These are phyloP conservation scores for Ophiostoma montium DNA, from an alignment of 2,329 filamentous ascomycete genomes.

Conservation along the genomic window DNA sequence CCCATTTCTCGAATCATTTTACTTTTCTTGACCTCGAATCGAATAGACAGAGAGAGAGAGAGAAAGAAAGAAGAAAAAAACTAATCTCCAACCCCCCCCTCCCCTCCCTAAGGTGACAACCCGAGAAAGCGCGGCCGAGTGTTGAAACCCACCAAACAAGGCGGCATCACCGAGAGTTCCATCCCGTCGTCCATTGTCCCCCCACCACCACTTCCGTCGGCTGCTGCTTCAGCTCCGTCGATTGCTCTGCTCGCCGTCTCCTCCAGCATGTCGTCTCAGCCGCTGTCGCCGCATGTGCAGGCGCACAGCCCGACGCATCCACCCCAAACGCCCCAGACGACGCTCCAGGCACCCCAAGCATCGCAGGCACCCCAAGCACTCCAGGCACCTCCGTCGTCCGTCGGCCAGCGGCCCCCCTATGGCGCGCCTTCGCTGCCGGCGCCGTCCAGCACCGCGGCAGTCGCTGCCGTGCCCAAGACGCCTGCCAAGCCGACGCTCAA, in stretches of 20 bases:
- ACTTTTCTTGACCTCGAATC: too few relatives aligned
- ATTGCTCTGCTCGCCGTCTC: not conserved
- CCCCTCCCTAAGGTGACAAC: constrained; percentile 20
- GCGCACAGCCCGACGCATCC: constrained; percentile 5
- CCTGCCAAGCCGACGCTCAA: constrained; percentile 78
- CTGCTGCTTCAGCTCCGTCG: not conserved
- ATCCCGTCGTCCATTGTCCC: constrained; percentile 18
- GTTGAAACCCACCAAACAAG: constrained; percentile 42
- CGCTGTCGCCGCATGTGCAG: constrained; percentile 4
- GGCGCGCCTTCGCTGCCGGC: constrained; percentile 8
- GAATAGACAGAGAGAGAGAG: too few relatives aligned
- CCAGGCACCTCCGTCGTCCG: too few relatives aligned
- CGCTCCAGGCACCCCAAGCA: too few relatives aligned
- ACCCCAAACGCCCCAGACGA: not conserved
- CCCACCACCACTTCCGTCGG: not conserved
- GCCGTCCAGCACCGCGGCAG: constrained; percentile 24
- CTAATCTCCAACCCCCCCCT: not conserved
- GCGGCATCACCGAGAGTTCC: constrained; percentile 41
- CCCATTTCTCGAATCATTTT: not conserved
- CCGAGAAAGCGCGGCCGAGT: constrained; percentile 46
- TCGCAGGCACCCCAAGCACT: too few relatives aligned
- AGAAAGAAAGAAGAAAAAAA: too few relatives aligned
- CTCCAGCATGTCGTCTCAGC: constrained; percentile 11
- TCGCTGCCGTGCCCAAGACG: constrained; percentile 54
- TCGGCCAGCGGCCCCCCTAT: constrained; percentile 6